These are phyloP conservation scores for Colletotrichum karsti DNA, from an alignment of 2,329 filamentous ascomycete species.

Conservation along the genomic window DNA sequence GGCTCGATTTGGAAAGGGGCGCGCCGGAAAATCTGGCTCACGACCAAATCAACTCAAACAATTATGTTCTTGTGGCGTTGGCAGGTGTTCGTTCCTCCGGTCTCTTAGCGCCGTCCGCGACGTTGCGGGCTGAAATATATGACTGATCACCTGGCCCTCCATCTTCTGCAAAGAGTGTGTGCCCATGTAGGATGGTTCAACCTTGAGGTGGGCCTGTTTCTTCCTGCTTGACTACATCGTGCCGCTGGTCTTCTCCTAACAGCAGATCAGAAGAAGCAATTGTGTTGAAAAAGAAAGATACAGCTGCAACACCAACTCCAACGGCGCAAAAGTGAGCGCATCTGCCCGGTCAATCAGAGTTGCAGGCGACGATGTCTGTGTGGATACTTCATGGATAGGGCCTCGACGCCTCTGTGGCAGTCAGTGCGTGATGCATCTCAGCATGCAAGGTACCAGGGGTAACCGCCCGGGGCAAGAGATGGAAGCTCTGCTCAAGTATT, in stretches of 20 bases:
- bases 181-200: not conserved
- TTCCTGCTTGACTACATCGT: not conserved
- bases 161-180: not conserved
- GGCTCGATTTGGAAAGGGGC: too few relatives aligned
- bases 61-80: too few relatives aligned
- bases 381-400: not conserved
- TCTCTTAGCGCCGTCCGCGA: not conserved
- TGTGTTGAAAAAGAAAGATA: not conserved
- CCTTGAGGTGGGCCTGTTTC: not conserved
- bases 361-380: not conserved
- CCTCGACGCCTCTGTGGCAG: conserved; percentile 1
- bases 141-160: conserved; percentile 7
- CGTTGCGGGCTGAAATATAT: not conserved
- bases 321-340: conserved; percentile 4
- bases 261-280: not conserved
- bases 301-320: not conserved
- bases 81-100: not conserved
- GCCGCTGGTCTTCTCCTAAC: not conserved
- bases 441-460: conserved; percentile 28
- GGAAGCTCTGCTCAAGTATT: not conserved
- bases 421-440: conserved; percentile 10
- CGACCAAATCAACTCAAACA: too few relatives aligned
- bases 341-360: not conserved
- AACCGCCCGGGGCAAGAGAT: not conserved
- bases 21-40: too few relatives aligned